phyloP scores from a whole-genome alignment of 2,329 filamentous ascomycete species.

The Aureobasidium sp. region DNA sequence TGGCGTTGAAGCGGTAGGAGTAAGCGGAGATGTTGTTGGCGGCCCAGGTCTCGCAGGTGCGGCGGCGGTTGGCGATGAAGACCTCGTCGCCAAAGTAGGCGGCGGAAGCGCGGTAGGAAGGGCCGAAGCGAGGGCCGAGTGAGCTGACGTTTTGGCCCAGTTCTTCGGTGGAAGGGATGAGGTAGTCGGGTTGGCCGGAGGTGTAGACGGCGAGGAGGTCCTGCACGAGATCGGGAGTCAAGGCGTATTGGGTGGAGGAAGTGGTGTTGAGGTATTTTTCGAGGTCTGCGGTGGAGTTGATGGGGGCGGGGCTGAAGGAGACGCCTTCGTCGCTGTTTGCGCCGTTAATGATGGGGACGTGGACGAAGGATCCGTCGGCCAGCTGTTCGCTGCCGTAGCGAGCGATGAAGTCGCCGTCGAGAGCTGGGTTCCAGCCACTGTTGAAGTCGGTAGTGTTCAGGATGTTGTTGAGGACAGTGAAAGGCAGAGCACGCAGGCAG shows the following conservation, averaged over 20 bases:
- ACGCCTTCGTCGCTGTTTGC: slow-evolving; percentile 61
- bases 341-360: slow-evolving; percentile 54
- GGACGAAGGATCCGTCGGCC: slow-evolving; percentile 52
- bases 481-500: slow-evolving; percentile 52
- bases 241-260: slow-evolving; percentile 16
- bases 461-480: slow-evolving; percentile 24
- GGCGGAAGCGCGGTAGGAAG: slow-evolving; percentile 48
- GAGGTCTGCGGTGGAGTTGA: slow-evolving; percentile 52
- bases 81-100: slow-evolving; percentile 50
- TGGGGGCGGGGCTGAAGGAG: slow-evolving; percentile 46
- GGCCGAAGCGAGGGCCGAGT: slow-evolving; percentile 32
- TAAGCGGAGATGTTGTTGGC: slow-evolving; percentile 45
- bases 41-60: slow-evolving; percentile 47
- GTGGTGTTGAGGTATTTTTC: slow-evolving; percentile 32
- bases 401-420: slow-evolving; percentile 53
- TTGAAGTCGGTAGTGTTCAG: slow-evolving; percentile 30
- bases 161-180: slow-evolving; percentile 38
- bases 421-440: slow-evolving; percentile 35
- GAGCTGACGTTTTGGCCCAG: slow-evolving; percentile 29
- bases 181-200: slow-evolving; percentile 40
- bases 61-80: slow-evolving; percentile 51
- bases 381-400: slow-evolving; percentile 50
- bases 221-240: slow-evolving; percentile 26
- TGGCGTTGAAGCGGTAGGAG: slow-evolving; percentile 57
- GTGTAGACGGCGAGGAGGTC: slow-evolving; percentile 47